Conservation (phyloP, 306 rosid species). For the Castanospermum australe region DNA sequence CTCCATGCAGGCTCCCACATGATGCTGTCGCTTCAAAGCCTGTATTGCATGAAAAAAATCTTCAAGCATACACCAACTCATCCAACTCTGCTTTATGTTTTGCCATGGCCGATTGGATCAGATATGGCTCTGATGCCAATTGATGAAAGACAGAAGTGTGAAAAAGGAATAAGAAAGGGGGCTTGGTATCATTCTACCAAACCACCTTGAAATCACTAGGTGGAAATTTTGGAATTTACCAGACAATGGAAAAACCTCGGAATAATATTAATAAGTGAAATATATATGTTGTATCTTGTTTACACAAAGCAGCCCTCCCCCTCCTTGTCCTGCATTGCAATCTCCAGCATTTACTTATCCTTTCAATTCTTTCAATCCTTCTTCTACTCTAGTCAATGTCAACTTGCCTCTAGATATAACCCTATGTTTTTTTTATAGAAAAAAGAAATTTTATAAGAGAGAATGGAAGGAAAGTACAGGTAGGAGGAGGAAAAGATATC, state of each 20-base stretch:
- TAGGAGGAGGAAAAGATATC: too few species aligned
- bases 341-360: not conserved
- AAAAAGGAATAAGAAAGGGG: not conserved
- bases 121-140: not conserved
- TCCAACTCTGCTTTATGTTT: not conserved
- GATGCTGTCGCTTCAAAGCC: not conserved
- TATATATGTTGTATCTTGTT: too few species aligned
- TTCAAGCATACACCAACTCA: not conserved
- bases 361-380: not conserved
- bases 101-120: not conserved
- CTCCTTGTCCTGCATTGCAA: too few species aligned
- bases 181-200: too few species aligned
- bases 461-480: too few species aligned
- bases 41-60: not conserved
- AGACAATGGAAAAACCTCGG: too few species aligned
- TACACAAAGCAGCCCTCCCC: too few species aligned
- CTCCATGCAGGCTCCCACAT: not conserved
- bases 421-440: too few species aligned
- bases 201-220: too few species aligned
- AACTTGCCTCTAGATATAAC: not conserved
- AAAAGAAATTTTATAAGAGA: too few species aligned
- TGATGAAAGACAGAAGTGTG: not conserved
- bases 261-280: too few species aligned
- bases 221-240: too few species aligned
- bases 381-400: not conserved